Evolutionary conservation across 1,139 yeast species (phyloP), one percentile per base, ranked within the genome.

Genomic region (Citeromyces siamensis): DNA sequence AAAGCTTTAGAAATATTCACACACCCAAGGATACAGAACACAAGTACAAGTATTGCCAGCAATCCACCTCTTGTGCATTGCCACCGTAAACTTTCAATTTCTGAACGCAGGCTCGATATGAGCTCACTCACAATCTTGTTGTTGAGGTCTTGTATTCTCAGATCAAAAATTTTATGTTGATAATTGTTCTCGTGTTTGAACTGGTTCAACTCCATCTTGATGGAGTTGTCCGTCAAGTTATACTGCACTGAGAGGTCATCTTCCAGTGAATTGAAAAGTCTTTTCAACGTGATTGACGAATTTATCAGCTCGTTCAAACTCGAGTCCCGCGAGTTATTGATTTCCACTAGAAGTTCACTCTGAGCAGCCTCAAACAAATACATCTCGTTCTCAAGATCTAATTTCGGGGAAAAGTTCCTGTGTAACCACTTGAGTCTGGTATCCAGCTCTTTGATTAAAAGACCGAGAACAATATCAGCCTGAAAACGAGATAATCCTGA

Each of bases 281-380:
- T 63, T 47, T 84, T 86, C 36, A 88, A 55, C 29, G 75, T 68
- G 34, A 81, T 75, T 41, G 82, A 75, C 94, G 75, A 70, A 43
- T 77, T 74, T 18, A 80, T 73, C 40, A 77, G 61, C 43, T 79
- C 83, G 45, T 78, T 76, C 37, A 82, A 64, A 46, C 84, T 85
- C 17, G 66, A 64, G 45, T 81, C 88, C 42, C 96, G 63, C 14
- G 81, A 69, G 36, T 81, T 68, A 33, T 81, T 77, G 17, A 86
- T 72, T 48, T 86, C 95, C 29, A 83, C 85, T 37, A 82, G 58
- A 32, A 90, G 60, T 53, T 90, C 97, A 40, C 90, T 81, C 46
- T 86, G 84, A 0, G 96, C 95, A 34, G 96, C 94, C 52, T 86
- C 93, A 56, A 86, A 88, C 20, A 90, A 60, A 53, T 90, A 90